A percentile compares a stretch with the other conserved stretches of the same genome.
Evolutionary conservation across 78 protist species (phyloP).

Genomic region (Polysphondylium violaceum): DNA sequence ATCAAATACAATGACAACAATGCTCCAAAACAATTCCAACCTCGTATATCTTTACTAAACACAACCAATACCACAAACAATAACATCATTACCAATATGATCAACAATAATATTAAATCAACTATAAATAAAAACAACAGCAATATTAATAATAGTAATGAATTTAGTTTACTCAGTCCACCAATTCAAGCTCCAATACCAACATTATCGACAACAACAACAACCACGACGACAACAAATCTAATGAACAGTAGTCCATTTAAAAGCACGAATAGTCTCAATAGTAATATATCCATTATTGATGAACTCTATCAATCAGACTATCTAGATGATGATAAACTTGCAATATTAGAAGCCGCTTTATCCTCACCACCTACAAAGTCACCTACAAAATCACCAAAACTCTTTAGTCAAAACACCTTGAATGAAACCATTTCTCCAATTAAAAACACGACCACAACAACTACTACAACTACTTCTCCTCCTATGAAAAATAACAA

Average conservation of each 20-base stretch:
- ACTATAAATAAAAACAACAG: background rate
- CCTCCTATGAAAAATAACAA: background rate
- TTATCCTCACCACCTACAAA: background rate
- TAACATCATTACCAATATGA: too few species aligned
- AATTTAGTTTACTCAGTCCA: too few species aligned
- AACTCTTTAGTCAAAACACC: background rate
- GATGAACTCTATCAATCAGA: too few species aligned
- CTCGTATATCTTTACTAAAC: too few species aligned
- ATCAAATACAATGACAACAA: too few species aligned
- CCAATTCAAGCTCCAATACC: background rate
- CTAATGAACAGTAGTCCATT: background rate
- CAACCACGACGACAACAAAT: background rate
- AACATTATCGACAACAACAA: background rate
- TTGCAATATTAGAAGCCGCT: too few species aligned
- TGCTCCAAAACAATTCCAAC: too few species aligned
- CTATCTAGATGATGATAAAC: too few species aligned
- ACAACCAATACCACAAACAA: too few species aligned
- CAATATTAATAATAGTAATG: background rate
- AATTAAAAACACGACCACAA: conserved; percentile 14
- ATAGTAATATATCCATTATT: too few species aligned
- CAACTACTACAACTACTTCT: background rate
- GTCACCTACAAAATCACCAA: background rate
- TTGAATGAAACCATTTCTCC: background rate
- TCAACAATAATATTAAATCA: too few species aligned
- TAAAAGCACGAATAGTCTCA: too few species aligned